Evolutionary conservation across 2,329 filamentous ascomycete species (phyloP).

Genomic region (Neocucurbitaria cava): DNA sequence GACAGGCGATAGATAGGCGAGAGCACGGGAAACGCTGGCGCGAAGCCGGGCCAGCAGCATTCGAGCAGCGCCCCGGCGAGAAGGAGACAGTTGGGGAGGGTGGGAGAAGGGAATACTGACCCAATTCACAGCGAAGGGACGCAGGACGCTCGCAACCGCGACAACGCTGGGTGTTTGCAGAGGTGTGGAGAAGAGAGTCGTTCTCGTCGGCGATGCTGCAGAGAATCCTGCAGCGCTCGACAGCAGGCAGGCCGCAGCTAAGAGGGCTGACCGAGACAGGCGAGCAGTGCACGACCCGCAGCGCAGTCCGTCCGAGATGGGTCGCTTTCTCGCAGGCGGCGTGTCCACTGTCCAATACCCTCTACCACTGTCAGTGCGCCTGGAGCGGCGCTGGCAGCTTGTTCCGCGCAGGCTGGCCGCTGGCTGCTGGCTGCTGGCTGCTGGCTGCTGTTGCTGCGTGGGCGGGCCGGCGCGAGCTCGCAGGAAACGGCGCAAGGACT

Average conservation of each 20-base stretch:
- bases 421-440: conserved; percentile 29
- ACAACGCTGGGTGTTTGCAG: conserved; percentile 22
- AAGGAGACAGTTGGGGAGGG: neutral
- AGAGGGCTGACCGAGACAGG: conserved; percentile 50
- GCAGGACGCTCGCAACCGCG: conserved; percentile 15
- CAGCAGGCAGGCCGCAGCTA: conserved; percentile 50
- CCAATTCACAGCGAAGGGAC: conserved; percentile 35
- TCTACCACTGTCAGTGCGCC: conserved; percentile 20
- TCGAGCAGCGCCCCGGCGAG: neutral
- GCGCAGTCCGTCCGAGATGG: conserved; percentile 33
- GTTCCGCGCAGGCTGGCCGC: conserved; percentile 22
- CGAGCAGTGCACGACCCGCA: conserved; percentile 45
- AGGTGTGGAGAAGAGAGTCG: conserved; percentile 36
- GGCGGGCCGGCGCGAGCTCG: conserved; percentile 46
- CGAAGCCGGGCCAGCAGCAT: conserved; percentile 18
- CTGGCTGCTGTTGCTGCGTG: conserved; percentile 37
- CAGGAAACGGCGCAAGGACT: conserved; percentile 31
- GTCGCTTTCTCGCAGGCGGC: conserved; percentile 34
- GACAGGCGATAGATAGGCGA: conserved; percentile 47
- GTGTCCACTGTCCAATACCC: conserved; percentile 33
- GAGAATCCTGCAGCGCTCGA: conserved; percentile 46
- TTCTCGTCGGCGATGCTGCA: conserved; percentile 48
- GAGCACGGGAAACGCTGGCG: conserved; percentile 43
- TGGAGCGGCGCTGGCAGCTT: conserved; percentile 29
- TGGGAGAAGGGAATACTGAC: conserved; percentile 23